A percentile compares a stretch with the other conserved stretches of the same genome.
These are phyloP conservation scores for Talaromyces thailandensis DNA, from an alignment of 495 filamentous ascomycete genomes.

Conservation along the genomic window DNA sequence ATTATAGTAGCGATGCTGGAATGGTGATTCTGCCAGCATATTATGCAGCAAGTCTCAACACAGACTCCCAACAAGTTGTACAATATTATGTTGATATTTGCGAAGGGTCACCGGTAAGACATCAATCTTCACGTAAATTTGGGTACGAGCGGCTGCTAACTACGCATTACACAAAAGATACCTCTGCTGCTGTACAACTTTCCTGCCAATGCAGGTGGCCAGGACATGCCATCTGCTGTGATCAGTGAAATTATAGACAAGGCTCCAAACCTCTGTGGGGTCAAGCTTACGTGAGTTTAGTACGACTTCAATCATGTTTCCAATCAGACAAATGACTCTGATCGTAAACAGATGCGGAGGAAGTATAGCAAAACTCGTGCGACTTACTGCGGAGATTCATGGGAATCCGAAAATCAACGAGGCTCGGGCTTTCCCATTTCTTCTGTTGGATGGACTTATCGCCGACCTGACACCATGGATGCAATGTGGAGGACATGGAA, in stretches of 20 bases:
- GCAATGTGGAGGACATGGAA: slow-evolving; percentile 16
- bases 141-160: not conserved
- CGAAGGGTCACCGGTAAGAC: slow-evolving; percentile 13
- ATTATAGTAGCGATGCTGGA: slow-evolving; percentile 11
- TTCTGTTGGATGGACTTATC: slow-evolving; percentile 14
- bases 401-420: slow-evolving; percentile 7
- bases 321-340: not conserved
- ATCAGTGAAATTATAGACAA: slow-evolving; percentile 11
- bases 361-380: slow-evolving; percentile 13
- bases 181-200: slow-evolving; percentile 16
- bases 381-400: slow-evolving; percentile 9
- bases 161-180: slow-evolving; percentile 7
- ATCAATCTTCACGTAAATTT: not conserved
- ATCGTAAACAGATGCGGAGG: slow-evolving; percentile 12
- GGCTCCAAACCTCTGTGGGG: slow-evolving; percentile 14
- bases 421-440: slow-evolving; percentile 11
- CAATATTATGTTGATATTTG: slow-evolving; percentile 17
- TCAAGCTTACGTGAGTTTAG: slow-evolving; percentile 13
- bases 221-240: slow-evolving; percentile 16
- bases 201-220: slow-evolving; percentile 15
- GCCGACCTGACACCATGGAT: slow-evolving; percentile 16
- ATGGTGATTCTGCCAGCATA: slow-evolving; percentile 18
- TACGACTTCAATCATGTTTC: not conserved
- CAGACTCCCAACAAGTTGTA: slow-evolving; percentile 10
- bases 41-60: slow-evolving; percentile 15